Base-by-base conservation (phyloP, 441 rosid species). In the Eruca vesicaria region DNA sequence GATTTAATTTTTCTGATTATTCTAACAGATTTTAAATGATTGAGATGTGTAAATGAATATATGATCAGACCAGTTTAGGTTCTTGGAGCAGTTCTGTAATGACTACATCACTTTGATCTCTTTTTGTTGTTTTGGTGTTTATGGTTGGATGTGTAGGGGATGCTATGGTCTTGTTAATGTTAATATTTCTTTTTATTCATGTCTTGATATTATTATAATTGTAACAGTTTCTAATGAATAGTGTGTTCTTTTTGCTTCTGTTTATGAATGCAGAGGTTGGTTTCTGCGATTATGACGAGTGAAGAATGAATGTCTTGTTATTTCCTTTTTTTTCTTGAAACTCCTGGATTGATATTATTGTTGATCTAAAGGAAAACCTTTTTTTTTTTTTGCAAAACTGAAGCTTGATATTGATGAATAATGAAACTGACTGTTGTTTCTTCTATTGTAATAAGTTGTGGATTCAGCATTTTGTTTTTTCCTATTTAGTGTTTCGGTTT, bases 381-480 rank as follows among this genome's bases (percentile, higher is more conserved):
- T 20, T 65, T 38, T 50, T 57, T 38, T 41, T 14, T 43, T 41
- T 5, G 1, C 18, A 43, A 43, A 43, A 71, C 53, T 48, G 50
- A 65, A 76, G 43, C 55, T 32, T 74, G 68, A 59, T 63, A 76
- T 76, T 36, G 56, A 77, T 77, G 63, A 77, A 77, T 71, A 71
- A 77, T 66, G 32, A 45, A 48, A 33, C 72, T 48, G 14, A 33
- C 72, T 48, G 14, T 65, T 43, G 41, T 15, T 45, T 0, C 5
- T 23, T 63, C 3, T 0, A 20, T 36, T 20, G 4, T 53, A 6
- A 43, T 43, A 68, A 62, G 15, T 38, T 62, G 19, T 62, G 64
- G 35, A 5, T 26, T 61, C 73, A 23, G 43, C 62, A 21, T 55
- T 45, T 41, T 43, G 14, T 76, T 32, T 61, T 38, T 7, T 52